These are phyloP conservation scores for Podaxis mareebaensis DNA, from an alignment of 768 basidiomycete genomes.

Conservation along the genomic window DNA sequence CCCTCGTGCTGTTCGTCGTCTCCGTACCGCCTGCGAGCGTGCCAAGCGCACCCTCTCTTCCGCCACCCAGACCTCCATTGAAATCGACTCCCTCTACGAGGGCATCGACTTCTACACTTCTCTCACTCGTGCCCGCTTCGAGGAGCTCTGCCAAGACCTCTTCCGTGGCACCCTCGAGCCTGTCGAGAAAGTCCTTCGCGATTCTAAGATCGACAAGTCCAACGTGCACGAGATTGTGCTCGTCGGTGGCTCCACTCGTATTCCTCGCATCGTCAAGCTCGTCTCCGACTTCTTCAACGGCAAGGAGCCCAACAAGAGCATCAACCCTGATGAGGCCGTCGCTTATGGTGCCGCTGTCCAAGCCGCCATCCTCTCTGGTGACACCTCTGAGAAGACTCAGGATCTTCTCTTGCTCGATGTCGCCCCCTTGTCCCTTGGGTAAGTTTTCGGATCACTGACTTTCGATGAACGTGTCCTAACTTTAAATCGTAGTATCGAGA, in stretches of 20 bases:
- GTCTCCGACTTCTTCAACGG: constrained; percentile 99
- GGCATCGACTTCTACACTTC: constrained; percentile 99
- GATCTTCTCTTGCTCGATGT: constrained; percentile 96
- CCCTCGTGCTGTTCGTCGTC: constrained; percentile 94
- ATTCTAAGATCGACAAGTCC: constrained; percentile 97
- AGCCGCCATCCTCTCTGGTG: constrained; percentile 96
- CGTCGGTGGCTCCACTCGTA: constrained; percentile 98
- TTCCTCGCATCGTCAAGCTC: constrained; percentile 95
- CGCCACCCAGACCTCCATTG: constrained; percentile 93
- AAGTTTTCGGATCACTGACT: constrained; percentile 29
- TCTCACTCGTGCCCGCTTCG: constrained; percentile 97
- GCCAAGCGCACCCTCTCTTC: constrained; percentile 98
- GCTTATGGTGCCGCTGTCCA: constrained; percentile 99
- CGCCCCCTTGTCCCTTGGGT: constrained; percentile 76
- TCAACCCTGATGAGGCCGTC: constrained; percentile 99
- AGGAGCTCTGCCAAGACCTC: constrained; percentile 92
- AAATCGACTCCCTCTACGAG: constrained; percentile 97
- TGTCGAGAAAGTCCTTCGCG: constrained; percentile 97
- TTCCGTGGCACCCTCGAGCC: constrained; percentile 94
- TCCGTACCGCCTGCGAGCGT: constrained; percentile 97
- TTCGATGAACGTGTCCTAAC: constrained; percentile 20
- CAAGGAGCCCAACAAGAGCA: constrained; percentile 98
- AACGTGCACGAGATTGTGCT: constrained; percentile 97
- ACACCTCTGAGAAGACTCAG: constrained; percentile 97
- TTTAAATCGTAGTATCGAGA: constrained; percentile 74